These are phyloP conservation scores for Cercospora berteroae DNA, from an alignment of 2,329 filamentous ascomycete genomes.

Conservation along the genomic window DNA sequence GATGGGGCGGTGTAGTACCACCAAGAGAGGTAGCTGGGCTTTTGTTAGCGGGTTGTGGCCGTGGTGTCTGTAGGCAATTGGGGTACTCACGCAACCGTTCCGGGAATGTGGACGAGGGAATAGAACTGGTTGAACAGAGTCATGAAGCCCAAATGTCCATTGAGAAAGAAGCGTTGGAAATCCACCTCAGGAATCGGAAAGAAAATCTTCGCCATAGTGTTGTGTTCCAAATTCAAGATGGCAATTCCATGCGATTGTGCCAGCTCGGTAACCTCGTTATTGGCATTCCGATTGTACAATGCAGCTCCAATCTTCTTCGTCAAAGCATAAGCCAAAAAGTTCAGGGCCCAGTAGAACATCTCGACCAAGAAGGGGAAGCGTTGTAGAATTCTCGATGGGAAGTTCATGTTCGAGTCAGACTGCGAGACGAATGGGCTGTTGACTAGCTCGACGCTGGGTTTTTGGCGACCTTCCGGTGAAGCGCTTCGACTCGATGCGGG, in stretches of 20 bases:
- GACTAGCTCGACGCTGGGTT: constrained; percentile 52
- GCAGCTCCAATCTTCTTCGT: constrained; percentile 41
- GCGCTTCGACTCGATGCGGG: constrained; percentile 31
- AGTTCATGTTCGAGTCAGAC: constrained; percentile 42
- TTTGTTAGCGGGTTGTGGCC: no score
- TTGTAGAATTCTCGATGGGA: constrained; percentile 63
- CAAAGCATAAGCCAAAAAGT: constrained; percentile 62
- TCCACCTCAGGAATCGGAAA: constrained; percentile 54
- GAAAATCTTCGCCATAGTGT: constrained; percentile 50
- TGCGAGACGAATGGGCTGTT: constrained; percentile 56
- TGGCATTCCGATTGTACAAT: constrained; percentile 34
- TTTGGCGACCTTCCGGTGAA: constrained; percentile 35
- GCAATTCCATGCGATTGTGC: constrained; percentile 56
- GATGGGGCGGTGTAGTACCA: constrained; percentile 60
- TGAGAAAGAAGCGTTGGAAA: constrained; percentile 58
- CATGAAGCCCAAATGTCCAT: constrained; percentile 53
- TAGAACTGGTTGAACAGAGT: constrained; percentile 59
- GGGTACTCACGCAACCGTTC: constrained; percentile 57
- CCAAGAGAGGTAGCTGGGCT: constrained; percentile 63
- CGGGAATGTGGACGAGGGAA: constrained; percentile 60
- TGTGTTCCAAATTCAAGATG: constrained; percentile 57
- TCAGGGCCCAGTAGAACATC: constrained; percentile 72
- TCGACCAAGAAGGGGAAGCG: constrained; percentile 69
- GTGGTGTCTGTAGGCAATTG: no score
- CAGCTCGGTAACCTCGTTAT: constrained; percentile 55